Evolutionary conservation across 345 rosid genomes (phyloP), one percentile per base, ranked within the genome.

Genomic region (Eucalyptus pauciflora): DNA sequence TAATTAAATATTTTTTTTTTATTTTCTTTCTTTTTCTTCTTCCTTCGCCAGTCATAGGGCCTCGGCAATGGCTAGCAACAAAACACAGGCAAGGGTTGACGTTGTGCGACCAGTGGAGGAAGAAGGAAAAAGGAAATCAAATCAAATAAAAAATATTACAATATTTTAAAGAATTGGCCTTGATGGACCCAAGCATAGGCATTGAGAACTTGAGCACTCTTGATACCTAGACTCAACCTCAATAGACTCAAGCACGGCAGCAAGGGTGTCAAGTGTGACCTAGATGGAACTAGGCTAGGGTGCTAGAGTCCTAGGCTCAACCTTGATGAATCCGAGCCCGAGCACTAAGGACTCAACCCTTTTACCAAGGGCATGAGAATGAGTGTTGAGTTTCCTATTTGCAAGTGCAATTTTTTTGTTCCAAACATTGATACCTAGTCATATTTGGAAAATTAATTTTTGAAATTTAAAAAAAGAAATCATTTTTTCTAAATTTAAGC

Each of bases 101-200:
- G 1, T 56, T 56, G 6, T 22, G 62, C 5, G 0, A 24, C 6
- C 0, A 0, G 29, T 24, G 62, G 62, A 56, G 29, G 62, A 56
- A 56, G 13, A n/a, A 64, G 33, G 20, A n/a, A n/a, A 64, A 15
- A n/a, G 31, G 5, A 64, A 64, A 27, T 60, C 15, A 62, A 64
- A 7, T 29, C 16, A 4, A 29, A n/a, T 15, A 1, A n/a, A 14
- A 29, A 64, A 64, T 13, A 64, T 31, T 8, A 22, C 41, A n/a
- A 14, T 14, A 14, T 64, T n/a, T 64, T 64, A 64, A 56, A 56
- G 13, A 56, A 22, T 56, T 24, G 13, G 62, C 62, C 29, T 9
- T 24, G 62, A 22, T 4, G 29, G 62, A 25, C 62, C 29, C 27
- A 56, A 25, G 29, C 29, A 56, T 25, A 6, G 1, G 13, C 13